phyloP scores from a whole-genome alignment of 2,329 filamentous ascomycete genomes.

The Pseudogymnoascus sp. region DNA sequence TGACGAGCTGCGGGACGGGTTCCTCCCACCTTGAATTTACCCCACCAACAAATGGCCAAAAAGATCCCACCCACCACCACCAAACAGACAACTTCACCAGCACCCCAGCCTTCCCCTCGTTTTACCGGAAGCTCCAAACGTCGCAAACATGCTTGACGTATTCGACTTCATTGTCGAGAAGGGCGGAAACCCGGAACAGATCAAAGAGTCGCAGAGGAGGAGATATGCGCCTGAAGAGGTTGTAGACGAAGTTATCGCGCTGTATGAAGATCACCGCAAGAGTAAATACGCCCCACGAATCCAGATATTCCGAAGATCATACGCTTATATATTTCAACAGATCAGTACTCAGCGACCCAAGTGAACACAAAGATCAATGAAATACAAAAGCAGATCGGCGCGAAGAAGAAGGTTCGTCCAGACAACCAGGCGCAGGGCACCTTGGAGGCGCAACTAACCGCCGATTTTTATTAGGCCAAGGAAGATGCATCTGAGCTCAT shows the following conservation, averaged over 20 bases:
- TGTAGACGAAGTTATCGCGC: conserved; percentile 81
- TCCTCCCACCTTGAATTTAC: conserved; percentile 11
- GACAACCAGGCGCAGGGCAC: background rate
- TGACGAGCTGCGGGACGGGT: background rate
- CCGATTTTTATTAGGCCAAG: conserved; percentile 51
- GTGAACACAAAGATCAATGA: conserved; percentile 79
- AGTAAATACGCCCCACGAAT: conserved; percentile 39
- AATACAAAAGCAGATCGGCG: conserved; percentile 80
- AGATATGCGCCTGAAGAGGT: conserved; percentile 72
- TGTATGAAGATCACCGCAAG: conserved; percentile 78
- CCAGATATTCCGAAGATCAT: conserved; percentile 4
- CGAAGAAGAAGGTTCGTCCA: conserved; percentile 69
- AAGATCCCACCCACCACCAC: conserved; percentile 1
- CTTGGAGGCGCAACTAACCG: conserved; percentile 1
- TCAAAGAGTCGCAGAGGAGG: conserved; percentile 82
- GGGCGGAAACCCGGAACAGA: conserved; percentile 83
- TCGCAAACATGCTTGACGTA: conserved; percentile 59
- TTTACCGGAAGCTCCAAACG: conserved; percentile 6
- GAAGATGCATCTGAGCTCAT: conserved; percentile 77
- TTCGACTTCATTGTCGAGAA: conserved; percentile 76
- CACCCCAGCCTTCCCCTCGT: background rate
- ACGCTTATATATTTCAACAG: conserved; percentile 30
- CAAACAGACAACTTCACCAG: conserved; percentile 4
- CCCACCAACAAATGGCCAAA: conserved; percentile 8
- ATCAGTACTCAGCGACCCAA: conserved; percentile 71